Conservation (phyloP, 2,329 filamentous ascomycete species). For the Clonostachys solani region DNA sequence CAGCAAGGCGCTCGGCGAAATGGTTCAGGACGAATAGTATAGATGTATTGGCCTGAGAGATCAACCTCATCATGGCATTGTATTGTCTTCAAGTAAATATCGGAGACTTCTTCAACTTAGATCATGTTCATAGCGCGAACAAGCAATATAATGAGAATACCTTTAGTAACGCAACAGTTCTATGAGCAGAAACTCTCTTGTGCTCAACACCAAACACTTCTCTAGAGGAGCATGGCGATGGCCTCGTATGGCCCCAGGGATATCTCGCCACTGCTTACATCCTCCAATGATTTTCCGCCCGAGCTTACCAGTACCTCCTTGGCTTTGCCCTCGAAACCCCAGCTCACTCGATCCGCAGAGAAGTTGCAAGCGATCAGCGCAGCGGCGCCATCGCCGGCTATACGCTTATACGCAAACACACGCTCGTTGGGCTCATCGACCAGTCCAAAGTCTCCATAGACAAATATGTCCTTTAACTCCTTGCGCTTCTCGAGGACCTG, state of each 20-base stretch:
- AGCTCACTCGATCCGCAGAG: conserved; percentile 19
- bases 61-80: conserved; percentile 11
- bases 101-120: too few species aligned
- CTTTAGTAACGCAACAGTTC: too few species aligned
- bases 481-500: conserved; percentile 56
- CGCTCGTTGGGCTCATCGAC: conserved; percentile 27
- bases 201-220: too few species aligned
- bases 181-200: too few species aligned
- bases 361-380: conserved; percentile 35
- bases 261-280: conserved; percentile 1
- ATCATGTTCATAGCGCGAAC: too few species aligned
- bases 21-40: conserved; percentile 43
- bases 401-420: conserved; percentile 31
- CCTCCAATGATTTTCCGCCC: conserved; percentile 6
- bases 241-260: conserved; percentile 29
- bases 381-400: conserved; percentile 17
- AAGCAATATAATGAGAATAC: too few species aligned
- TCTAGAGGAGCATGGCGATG: conserved; percentile 22
- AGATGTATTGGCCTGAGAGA: conserved; percentile 8
- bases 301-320: conserved; percentile 27
- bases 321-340: conserved; percentile 18
- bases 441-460: conserved; percentile 55
- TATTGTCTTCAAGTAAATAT: background rate
- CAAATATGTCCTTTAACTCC: conserved; percentile 55
- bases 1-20: conserved; percentile 62